phyloP scores from a whole-genome alignment of 2,329 filamentous ascomycete species.

The Sphaerulina musiva region DNA sequence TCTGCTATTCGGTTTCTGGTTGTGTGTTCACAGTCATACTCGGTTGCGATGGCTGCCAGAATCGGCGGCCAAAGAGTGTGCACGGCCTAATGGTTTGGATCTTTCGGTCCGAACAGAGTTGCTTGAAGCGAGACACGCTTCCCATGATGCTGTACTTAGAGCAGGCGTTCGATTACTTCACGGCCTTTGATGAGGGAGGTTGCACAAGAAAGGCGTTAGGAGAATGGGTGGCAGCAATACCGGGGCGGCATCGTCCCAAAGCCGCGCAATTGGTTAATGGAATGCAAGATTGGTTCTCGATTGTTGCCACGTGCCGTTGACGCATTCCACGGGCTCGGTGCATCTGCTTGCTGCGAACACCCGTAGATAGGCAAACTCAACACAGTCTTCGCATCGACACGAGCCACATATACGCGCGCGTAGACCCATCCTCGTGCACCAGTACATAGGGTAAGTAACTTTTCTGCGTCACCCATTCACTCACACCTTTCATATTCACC shows the following conservation, averaged over 20 bases:
- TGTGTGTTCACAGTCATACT: no score
- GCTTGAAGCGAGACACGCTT: background rate
- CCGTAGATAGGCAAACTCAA: slow-evolving; percentile 13
- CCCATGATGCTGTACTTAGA: background rate
- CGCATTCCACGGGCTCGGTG: slow-evolving; percentile 13
- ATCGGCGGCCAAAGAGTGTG: no score
- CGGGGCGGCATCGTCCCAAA: background rate
- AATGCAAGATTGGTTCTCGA: slow-evolving; percentile 11
- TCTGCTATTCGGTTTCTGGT: no score
- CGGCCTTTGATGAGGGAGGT: background rate
- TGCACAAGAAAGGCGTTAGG: slow-evolving; percentile 1
- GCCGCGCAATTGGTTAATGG: slow-evolving; percentile 6
- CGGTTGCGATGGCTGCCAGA: no score
- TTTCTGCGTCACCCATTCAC: background rate
- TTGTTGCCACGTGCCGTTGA: slow-evolving; percentile 20
- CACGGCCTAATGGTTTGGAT: background rate
- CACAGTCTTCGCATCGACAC: slow-evolving; percentile 1
- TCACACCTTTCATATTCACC: background rate
- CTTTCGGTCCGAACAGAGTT: background rate
- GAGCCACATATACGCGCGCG: background rate
- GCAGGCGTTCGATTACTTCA: slow-evolving; percentile 1
- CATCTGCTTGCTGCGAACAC: slow-evolving; percentile 13
- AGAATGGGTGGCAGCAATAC: background rate
- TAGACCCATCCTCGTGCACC: background rate
- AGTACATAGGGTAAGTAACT: background rate